phyloP scores from a whole-genome alignment of 139 green algal genomes.

The Chlamydomonas sp. region DNA sequence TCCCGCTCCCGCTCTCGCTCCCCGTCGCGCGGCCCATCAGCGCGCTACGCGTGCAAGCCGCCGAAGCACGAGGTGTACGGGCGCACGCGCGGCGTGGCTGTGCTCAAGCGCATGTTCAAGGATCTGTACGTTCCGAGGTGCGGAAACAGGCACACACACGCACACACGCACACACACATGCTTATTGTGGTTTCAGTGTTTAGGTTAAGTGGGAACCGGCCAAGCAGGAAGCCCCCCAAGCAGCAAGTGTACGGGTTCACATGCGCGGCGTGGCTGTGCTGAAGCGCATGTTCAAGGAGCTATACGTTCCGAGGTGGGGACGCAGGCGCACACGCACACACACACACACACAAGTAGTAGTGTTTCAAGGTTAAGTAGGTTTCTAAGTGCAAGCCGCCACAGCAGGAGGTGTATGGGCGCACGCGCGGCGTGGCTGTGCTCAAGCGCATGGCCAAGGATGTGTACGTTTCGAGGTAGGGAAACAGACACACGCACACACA shows the following conservation, averaged over 20 bases:
- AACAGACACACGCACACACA: too few species aligned
- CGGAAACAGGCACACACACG: too few species aligned
- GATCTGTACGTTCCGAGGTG: constrained; percentile 48
- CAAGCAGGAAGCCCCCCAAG: constrained; percentile 28
- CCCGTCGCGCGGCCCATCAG: background rate
- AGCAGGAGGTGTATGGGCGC: constrained; percentile 29
- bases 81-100: constrained; percentile 25
- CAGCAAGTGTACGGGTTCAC: constrained; percentile 28
- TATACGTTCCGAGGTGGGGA: constrained; percentile 48
- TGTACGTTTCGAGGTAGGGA: constrained; percentile 47
- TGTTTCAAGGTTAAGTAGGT: too few species aligned
- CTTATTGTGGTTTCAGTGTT: too few species aligned
- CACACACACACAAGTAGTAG: too few species aligned
- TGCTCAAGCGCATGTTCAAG: constrained; percentile 51
- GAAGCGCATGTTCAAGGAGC: constrained; percentile 45
- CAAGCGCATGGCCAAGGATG: constrained; percentile 45
- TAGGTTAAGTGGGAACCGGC: too few species aligned
- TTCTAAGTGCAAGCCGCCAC: constrained; percentile 24
- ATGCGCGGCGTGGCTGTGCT: constrained; percentile 35
- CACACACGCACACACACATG: too few species aligned
- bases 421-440: constrained; percentile 34
- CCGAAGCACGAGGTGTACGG: constrained; percentile 35
- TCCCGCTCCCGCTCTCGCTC: constrained; percentile 11
- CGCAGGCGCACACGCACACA: too few species aligned
- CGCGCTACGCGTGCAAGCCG: constrained; percentile 31